Percentiles rank a stretch among this genome's conserved stretches.
Evolutionary conservation across 768 basidiomycete species (phyloP).

Genomic region (Xerocomellus chrysenteron): DNA sequence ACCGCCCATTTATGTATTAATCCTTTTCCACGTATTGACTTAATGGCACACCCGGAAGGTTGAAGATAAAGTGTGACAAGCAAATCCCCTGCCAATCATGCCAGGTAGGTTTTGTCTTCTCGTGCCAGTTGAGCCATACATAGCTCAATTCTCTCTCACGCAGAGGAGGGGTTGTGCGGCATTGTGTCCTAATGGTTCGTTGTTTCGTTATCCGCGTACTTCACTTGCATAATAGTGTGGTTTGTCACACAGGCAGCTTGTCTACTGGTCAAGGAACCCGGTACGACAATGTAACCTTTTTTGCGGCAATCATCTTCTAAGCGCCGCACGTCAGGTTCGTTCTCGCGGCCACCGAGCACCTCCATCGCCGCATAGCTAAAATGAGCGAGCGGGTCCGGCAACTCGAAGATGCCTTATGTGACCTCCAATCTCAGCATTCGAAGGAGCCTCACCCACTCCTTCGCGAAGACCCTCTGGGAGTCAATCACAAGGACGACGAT

Average conservation of each 20-base stretch:
- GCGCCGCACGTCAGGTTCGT: conserved; percentile 43
- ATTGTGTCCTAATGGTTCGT: conserved; percentile 68
- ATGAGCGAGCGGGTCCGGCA: conserved; percentile 55
- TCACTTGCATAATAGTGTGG: background rate
- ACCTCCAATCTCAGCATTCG: conserved; percentile 50
- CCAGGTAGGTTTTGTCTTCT: conserved; percentile 43
- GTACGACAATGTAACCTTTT: conserved; percentile 31
- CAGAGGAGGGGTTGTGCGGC: conserved; percentile 68
- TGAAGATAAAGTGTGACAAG: conserved; percentile 85
- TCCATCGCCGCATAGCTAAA: conserved; percentile 53
- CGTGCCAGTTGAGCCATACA: background rate
- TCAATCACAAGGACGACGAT: conserved; percentile 32
- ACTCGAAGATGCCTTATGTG: conserved; percentile 59
- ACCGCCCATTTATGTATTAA: conserved; percentile 37
- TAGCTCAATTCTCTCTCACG: conserved; percentile 6
- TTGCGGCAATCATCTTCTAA: conserved; percentile 7
- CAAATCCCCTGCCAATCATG: conserved; percentile 78
- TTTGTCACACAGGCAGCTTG: conserved; percentile 51
- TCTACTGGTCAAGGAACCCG: conserved; percentile 79
- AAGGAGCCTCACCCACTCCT: conserved; percentile 60
- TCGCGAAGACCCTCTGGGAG: conserved; percentile 46
- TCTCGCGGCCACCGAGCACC: conserved; percentile 64
- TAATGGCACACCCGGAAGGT: conserved; percentile 37
- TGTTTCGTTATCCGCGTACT: conserved; percentile 4
- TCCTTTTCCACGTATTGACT: conserved; percentile 24